Conservation (phyloP, 1,284 basidiomycete genomes). For the Ceratobasidium sp. region DNA sequence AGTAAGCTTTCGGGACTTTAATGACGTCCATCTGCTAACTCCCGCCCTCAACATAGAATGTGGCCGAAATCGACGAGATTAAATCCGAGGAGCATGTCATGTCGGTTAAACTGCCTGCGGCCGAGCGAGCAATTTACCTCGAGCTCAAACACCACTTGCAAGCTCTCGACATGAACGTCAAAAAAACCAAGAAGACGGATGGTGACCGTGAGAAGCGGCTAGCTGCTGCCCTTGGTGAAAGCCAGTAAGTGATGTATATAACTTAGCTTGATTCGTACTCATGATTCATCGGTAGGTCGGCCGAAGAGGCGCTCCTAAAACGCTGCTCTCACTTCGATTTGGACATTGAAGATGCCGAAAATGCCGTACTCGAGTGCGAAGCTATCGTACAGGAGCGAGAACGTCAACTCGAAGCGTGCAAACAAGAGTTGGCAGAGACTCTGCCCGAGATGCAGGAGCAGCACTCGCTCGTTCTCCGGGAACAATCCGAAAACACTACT, state of each 20-base stretch:
- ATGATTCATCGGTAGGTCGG: slow-evolving; percentile 65
- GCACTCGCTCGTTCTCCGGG: slow-evolving; percentile 39
- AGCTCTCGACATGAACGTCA: slow-evolving; percentile 88
- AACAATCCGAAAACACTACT: slow-evolving; percentile 38
- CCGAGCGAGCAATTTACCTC: slow-evolving; percentile 94
- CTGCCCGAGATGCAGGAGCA: slow-evolving; percentile 40
- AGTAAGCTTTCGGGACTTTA: slow-evolving; percentile 61
- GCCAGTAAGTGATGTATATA: slow-evolving; percentile 69
- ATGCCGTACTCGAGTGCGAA: slow-evolving; percentile 91
- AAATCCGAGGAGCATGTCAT: slow-evolving; percentile 79
- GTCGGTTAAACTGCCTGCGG: slow-evolving; percentile 84
- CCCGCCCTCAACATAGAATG: slow-evolving; percentile 70
- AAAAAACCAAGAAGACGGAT: slow-evolving; percentile 86
- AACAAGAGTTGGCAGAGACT: slow-evolving; percentile 69
- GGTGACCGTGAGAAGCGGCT: slow-evolving; percentile 92
- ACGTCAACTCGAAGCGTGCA: slow-evolving; percentile 83
- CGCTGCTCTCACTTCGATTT: slow-evolving; percentile 94
- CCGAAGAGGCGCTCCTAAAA: slow-evolving; percentile 91
- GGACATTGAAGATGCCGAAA: slow-evolving; percentile 77
- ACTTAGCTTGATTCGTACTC: too few species aligned
- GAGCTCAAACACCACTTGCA: slow-evolving; percentile 96
- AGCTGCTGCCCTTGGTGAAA: slow-evolving; percentile 88
- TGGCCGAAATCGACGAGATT: slow-evolving; percentile 97
- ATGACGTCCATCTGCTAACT: slow-evolving; percentile 6
- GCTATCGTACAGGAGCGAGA: slow-evolving; percentile 87